Base-by-base conservation (phyloP, 345 rosid species). In the Salix exigua region DNA sequence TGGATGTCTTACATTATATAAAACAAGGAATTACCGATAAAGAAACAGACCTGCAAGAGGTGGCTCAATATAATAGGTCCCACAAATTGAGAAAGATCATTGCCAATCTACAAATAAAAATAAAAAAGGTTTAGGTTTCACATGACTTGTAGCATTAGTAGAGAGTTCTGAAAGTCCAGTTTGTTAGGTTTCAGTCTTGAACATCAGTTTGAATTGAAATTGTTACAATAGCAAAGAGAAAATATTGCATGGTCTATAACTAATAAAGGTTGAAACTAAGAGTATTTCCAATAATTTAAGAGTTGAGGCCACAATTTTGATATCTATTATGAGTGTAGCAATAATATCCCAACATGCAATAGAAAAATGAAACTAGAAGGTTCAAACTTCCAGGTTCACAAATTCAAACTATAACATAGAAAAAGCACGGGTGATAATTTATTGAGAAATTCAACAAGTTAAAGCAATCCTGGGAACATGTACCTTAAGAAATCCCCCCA, bases 401-500 rank as follows among this genome's bases (percentile, higher is more conserved):
- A 26, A 18, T 55, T 18, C 37, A 53, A 68, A 38, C 33, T 31
- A 7, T 7, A 58, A 68, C 26, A 51, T 40, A 26, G 12, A 38
- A 55, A 40, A 58, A 60, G 17, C 2, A 58, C 1, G 4, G 12
- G 40, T 10, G 19, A 25, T 73, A 38, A 61, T 1, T 55, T 55
- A 3, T 9, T 23, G 25, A 55, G 26, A n/a, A 55, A 21, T 65
- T 68, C 25, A 71, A 64, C 18, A 72, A 66, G 71, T 77, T 23
- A 28, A 18, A 76, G 23, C 66, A 73, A 68, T 51, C 42, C 37
- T 42, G 28, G 51, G 35, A 6, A 58, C 65, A 23, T n/a, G 76
- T 88, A 93, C 99, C 99, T 95, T 95, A 82, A 95, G 90, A 66
- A 92, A 25, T 51, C 97, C 97, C 75, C 91, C 99, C 79, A 90